These are phyloP conservation scores for Phlebopus sp. DNA, from an alignment of 1,284 basidiomycete species.

Conservation along the genomic window DNA sequence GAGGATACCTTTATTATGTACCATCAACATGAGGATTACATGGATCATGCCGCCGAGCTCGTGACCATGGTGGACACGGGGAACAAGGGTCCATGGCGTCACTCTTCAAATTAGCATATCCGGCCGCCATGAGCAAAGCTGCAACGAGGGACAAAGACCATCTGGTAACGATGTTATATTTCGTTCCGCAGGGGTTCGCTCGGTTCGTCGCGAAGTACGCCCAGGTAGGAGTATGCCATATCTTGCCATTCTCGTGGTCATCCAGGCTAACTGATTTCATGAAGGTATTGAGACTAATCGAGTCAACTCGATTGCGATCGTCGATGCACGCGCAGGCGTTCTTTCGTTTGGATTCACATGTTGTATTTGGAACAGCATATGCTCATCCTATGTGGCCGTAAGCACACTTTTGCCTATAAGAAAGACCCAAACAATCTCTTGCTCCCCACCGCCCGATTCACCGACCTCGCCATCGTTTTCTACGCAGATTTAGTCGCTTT, in stretches of 20 bases:
- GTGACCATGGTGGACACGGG: neutral
- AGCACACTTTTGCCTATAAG: constrained; percentile 23
- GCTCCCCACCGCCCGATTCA: neutral
- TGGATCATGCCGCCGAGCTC: neutral
- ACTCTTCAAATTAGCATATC: neutral
- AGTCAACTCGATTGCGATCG: constrained; percentile 6
- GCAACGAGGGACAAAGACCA: neutral
- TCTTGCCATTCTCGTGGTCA: neutral
- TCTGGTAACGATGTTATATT: constrained; percentile 5
- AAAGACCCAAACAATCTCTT: neutral
- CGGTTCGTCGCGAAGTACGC: neutral
- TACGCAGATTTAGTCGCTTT: constrained; percentile 1
- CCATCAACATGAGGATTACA: neutral
- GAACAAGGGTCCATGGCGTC: neutral
- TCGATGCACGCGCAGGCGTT: neutral
- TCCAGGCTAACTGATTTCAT: constrained; percentile 4
- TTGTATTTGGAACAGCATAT: constrained; percentile 3
- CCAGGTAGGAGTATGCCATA: neutral
- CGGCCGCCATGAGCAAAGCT: constrained; percentile 1
- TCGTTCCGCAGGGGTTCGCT: constrained; percentile 16
- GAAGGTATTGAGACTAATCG: constrained; percentile 8
- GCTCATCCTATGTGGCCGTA: constrained; percentile 1
- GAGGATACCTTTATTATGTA: neutral
- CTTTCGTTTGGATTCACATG: neutral
- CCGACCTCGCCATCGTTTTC: constrained; percentile 1